These are phyloP conservation scores for Dichotomocladium elegans DNA, from an alignment of 371 early-diverging fungal genomes.

Conservation along the genomic window DNA sequence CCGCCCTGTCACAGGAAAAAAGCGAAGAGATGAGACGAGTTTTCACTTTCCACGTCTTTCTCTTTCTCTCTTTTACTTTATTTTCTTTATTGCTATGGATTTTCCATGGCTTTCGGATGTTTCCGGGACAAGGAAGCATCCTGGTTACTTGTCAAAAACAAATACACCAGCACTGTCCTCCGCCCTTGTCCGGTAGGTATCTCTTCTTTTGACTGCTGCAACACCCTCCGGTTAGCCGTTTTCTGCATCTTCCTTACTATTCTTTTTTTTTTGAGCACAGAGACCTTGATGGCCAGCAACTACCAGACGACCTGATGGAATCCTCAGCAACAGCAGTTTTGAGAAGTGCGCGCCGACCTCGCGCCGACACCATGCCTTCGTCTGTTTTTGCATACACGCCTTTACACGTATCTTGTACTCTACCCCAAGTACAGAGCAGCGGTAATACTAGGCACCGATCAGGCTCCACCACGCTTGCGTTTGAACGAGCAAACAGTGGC, in stretches of 20 bases:
- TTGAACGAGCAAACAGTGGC: constrained; percentile 26
- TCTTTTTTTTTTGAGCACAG: neutral
- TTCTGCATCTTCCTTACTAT: neutral
- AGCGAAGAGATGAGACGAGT: constrained; percentile 1
- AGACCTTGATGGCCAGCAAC: neutral
- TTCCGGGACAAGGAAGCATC: constrained; percentile 12
- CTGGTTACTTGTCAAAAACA: constrained; percentile 3
- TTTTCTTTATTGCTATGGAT: constrained; percentile 6
- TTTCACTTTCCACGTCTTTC: neutral
- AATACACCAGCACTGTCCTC: neutral
- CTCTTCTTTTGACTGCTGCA: neutral
- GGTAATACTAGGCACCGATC: constrained; percentile 39
- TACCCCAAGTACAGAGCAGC: too few species aligned
- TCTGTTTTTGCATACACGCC: constrained; percentile 4
- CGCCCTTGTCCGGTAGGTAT: constrained; percentile 1
- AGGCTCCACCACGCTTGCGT: constrained; percentile 38
- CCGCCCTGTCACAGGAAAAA: neutral
- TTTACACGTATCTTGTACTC: too few species aligned
- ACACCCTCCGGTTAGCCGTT: neutral
- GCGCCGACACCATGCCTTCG: constrained; percentile 39
- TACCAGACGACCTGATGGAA: too few species aligned
- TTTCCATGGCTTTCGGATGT: constrained; percentile 18
- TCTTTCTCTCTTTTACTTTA: constrained; percentile 7
- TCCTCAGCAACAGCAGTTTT: neutral
- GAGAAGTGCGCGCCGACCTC: constrained; percentile 19